Evolutionary conservation across 352 stramenopile species (phyloP), one percentile per base, ranked within the genome.

Genomic region (Phytophthora pseudosyringae): DNA sequence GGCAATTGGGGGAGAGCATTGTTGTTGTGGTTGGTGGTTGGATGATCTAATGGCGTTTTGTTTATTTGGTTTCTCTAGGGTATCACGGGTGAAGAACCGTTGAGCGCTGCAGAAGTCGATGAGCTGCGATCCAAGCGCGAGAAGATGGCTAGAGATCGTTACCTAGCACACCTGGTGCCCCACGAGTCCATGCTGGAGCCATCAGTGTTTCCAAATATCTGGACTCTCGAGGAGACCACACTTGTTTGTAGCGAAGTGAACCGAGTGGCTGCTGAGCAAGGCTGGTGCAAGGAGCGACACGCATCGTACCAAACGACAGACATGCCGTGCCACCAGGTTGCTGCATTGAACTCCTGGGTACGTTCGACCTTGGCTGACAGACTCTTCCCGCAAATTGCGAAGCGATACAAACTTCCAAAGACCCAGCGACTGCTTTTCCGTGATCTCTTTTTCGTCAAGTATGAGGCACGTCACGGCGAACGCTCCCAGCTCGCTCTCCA

Each of bases 381-480:
- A 7, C 70, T 94, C 11, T 91, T 97, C 63, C 73, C 86, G 15
- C 68, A 77, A 52, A 75, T 94, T 4, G 63, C 73, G 5, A 67
- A 62, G 18, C 65, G 61, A 12, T 92, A 87, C 56, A 59, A 68
- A 25, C 71, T 92, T 21, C 57, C 68, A 3, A 32, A 64, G 29
- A 75, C 58, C 0, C 68, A 91, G 38, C 51, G 61, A 50, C 71
- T 97, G 25, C 77, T 77, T 25, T 96, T 97, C 47, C 86, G 87
- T 26, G 89, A 97, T 47, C 73, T 97, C 18, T 97, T 97, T 55
- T 95, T 85, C 55, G 89, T 97, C 57, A 93, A 93, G 48, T 97
- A 97, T 59, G 86, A 95, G 55, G 87, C 84, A 1, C 70, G 68
- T 2, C 48, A 46, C 0, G 78, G 75, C 9, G 85, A 90, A 52